These are phyloP conservation scores for Colletotrichum tropicicola DNA, from an alignment of 2,329 filamentous ascomycete species.

Conservation along the genomic window DNA sequence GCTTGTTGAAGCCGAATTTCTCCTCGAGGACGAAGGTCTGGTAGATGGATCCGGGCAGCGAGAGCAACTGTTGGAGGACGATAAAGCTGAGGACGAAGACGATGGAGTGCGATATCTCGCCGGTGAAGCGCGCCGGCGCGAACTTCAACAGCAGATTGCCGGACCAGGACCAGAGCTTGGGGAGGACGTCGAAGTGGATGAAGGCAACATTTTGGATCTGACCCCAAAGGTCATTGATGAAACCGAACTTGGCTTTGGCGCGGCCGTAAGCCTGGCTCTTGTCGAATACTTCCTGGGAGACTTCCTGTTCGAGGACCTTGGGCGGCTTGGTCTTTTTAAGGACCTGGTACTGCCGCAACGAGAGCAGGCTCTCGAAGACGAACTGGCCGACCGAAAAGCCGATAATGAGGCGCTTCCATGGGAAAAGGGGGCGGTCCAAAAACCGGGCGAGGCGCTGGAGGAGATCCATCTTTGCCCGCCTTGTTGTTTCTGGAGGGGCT, in stretches of 20 bases:
- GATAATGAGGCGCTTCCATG: conserved; percentile 96
- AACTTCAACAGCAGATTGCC: conserved; percentile 78
- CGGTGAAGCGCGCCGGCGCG: conserved; percentile 80
- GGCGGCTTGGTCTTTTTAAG: conserved; percentile 83
- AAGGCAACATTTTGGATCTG: conserved; percentile 90
- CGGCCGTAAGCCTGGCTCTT: conserved; percentile 97
- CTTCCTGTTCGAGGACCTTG: conserved; percentile 87
- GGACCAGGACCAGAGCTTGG: conserved; percentile 87
- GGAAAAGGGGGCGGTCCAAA: conserved; percentile 91
- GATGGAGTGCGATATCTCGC: conserved; percentile 93
- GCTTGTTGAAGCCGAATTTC: conserved; percentile 98
- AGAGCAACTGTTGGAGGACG: conserved; percentile 80
- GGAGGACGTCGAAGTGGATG: conserved; percentile 90
- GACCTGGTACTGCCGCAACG: conserved; percentile 88
- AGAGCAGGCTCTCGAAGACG: conserved; percentile 88
- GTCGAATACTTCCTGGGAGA: conserved; percentile 90
- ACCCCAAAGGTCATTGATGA: conserved; percentile 82
- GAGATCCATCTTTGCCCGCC: conserved; percentile 23
- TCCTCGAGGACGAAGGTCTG: conserved; percentile 96
- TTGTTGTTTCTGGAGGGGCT: neutral
- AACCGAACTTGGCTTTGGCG: conserved; percentile 90
- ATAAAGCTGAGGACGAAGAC: conserved; percentile 91
- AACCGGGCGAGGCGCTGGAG: conserved; percentile 78
- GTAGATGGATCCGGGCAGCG: conserved; percentile 86
- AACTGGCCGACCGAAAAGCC: conserved; percentile 95